Evolutionary conservation across 345 rosid genomes (phyloP), one percentile per base, ranked within the genome.

Genomic region (Aquilaria malaccensis): DNA sequence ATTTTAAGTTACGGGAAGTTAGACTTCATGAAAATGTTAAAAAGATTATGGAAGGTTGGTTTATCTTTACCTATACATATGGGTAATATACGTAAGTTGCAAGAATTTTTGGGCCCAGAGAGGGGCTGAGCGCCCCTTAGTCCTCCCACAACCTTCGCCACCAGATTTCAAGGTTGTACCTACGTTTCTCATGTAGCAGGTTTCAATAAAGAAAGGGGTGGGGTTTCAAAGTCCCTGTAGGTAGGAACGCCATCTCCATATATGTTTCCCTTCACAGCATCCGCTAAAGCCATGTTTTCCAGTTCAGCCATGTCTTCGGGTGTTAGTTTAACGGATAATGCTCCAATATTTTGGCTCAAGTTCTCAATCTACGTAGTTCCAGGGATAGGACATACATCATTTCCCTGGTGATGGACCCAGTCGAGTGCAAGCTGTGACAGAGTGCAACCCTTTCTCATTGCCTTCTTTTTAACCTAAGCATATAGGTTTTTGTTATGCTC

Each of bases 301-400:
- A 84, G 82, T 65, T 87, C 81, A n/a, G 77, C 68, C 80, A 84
- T 80, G 58, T 87, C 90, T 60, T 84, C 81, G 0, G 54, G 69
- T 46, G 85, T 63, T 15, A 85, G 77, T 59, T 80, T 83, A 61
- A 83, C 78, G 2, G 79, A 77, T 59, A 85, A 55, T 69, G 87
- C 89, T 58, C 76, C 82, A 5, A 80, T 72, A 67, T 86, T 86
- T 66, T 74, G 80, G 54, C 74, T 73, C 45, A 86, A 70, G 74
- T 87, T 87, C 66, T 77, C 83, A 0, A 81, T 77, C 77, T 77
- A 79, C 32, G 85, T 81, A 30, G 88, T 82, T 62, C 66, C 66
- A 29, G 66, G 66, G 9, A 62, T 62, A 46, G 56, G 65, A 3
- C 49, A 51, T 2, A 61, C 65, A 51, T 61, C 56, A 6, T 61